Conservation (phyloP, 2,329 filamentous ascomycete genomes). For the Arachnomyces sp. region DNA sequence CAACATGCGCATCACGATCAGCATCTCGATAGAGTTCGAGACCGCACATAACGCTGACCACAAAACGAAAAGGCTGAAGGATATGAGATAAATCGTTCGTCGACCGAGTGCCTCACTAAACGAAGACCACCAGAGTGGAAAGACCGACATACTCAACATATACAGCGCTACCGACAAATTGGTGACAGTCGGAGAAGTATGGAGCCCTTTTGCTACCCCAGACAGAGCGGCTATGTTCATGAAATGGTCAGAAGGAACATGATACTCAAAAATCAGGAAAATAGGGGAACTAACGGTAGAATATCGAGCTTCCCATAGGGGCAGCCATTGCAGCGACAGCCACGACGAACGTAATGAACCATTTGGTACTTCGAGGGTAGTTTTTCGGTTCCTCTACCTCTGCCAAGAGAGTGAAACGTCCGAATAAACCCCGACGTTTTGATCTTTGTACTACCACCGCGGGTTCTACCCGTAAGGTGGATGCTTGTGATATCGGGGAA, state of each 20-base stretch:
- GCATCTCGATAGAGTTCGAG: constrained; percentile 62
- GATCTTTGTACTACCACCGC: constrained; percentile 42
- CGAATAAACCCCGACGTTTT: constrained; percentile 63
- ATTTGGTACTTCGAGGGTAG: constrained; percentile 68
- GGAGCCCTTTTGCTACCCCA: constrained; percentile 54
- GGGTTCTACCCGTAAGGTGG: constrained; percentile 36
- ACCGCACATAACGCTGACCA: constrained; percentile 64
- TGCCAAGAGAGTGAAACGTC: constrained; percentile 60
- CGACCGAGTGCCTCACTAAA: constrained; percentile 66
- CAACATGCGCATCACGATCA: constrained; percentile 66
- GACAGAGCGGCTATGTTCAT: constrained; percentile 53
- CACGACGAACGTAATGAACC: constrained; percentile 71
- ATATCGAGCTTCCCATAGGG: constrained; percentile 75
- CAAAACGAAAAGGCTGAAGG: constrained; percentile 62
- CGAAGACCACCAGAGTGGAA: constrained; percentile 78
- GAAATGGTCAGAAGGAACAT: neutral
- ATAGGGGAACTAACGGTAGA: constrained; percentile 56
- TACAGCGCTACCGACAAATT: constrained; percentile 73
- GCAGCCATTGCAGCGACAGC: constrained; percentile 68
- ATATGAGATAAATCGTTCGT: constrained; percentile 68
- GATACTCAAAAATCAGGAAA: constrained; percentile 1
- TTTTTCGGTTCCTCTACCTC: constrained; percentile 70
- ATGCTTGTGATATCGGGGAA: constrained; percentile 34
- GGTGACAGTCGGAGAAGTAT: constrained; percentile 55
- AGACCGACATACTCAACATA: constrained; percentile 76